Evolutionary conservation across 139 green algal species (phyloP).

Genomic region (Coccomyxa sp.): DNA sequence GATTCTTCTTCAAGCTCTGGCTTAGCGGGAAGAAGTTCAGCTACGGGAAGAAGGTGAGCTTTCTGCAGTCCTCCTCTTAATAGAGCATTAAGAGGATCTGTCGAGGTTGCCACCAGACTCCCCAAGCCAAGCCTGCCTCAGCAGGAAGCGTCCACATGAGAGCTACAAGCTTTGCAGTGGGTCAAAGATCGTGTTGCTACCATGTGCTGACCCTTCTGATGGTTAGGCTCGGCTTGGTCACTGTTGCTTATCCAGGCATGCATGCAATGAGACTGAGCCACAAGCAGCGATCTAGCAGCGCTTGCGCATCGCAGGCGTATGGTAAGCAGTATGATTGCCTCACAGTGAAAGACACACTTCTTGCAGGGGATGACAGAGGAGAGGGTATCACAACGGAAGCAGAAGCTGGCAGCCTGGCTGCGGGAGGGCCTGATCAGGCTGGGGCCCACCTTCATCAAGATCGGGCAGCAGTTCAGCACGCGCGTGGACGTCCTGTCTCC

Average conservation of each 20-base stretch:
- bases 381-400: constrained; percentile 14
- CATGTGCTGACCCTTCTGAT: background rate
- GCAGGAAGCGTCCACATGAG: too few species aligned
- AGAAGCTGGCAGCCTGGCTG: constrained; percentile 82
- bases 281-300: too few species aligned
- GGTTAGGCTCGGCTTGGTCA: too few species aligned
- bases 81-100: background rate
- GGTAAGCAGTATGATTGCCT: too few species aligned
- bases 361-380: constrained; percentile 53
- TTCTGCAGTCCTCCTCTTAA: background rate
- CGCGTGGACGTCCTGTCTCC: constrained; percentile 89
- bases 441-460: constrained; percentile 92
- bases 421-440: constrained; percentile 89
- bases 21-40: constrained; percentile 53
- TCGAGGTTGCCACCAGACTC: too few species aligned
- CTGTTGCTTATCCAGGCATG: too few species aligned
- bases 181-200: too few species aligned
- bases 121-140: too few species aligned
- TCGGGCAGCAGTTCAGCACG: constrained; percentile 87
- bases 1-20: constrained; percentile 75
- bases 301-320: too few species aligned
- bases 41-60: constrained; percentile 61
- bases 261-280: too few species aligned
- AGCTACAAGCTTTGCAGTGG: background rate
- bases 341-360: constrained; percentile 26